Base-by-base conservation (phyloP, 371 early-diverging fungal species). In the Lichtheimia hyalospora region DNA sequence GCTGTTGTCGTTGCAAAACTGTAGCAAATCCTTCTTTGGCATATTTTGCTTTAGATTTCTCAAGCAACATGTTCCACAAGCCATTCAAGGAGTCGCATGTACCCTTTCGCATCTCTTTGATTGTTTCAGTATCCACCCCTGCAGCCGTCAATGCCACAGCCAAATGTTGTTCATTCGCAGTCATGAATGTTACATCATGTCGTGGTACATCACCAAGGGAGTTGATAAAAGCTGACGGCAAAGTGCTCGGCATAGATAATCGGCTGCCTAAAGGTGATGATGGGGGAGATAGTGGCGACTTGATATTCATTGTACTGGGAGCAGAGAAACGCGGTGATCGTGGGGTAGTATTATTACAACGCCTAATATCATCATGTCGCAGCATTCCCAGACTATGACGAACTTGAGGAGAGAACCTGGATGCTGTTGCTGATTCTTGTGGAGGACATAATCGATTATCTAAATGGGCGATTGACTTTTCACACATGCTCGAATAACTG, bases 41-140 rank as follows among this genome's bases (percentile, higher is more conserved):
- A 21, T 23, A 23, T 23, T 50, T 50, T 14, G 16, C 23, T 4
- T 10, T 27, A 24, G 27, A 16, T 27, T 73, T 75, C 15, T 78
- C 81, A 12, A 90, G 65, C 5, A 91, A 68, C 25, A 91, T 67
- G 61, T 87, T 87, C 90, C 90, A 92, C 4, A 90, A 71, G 8
- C 87, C 89, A 57, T 85, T 82, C 28, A 81, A 74, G 2, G 84
- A 76, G 66, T 90, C 88, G 55, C 90, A 89, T 10, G 82, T 74
- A 27, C 87, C 80, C 46, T n/a, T 46, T 2, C 84, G 83, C 57
- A 91, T 87, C 42, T 84, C 81, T 49, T 70, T 77, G 18, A 87
- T 55, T 18, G 88, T 83, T 15, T 73, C 71, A 20, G 75, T 75
- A 62, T 92, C 88, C 40, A 92, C 75, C 3, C 93, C 93, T 8